phyloP scores from a whole-genome alignment of 148 eudicot species.

The Chenopodium quinoa region DNA sequence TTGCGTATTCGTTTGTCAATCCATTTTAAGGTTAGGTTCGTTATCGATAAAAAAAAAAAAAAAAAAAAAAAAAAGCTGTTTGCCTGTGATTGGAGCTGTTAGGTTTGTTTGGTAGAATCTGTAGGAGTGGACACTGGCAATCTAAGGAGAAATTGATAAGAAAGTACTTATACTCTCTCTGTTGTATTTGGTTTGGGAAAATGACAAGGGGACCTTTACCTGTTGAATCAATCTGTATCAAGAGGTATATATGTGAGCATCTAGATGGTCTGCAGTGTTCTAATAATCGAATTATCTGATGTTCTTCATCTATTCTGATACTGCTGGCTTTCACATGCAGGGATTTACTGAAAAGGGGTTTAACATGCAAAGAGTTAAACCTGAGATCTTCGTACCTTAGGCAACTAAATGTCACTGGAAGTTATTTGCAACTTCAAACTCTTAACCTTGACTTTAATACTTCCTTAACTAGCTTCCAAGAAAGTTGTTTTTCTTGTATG shows the following conservation, averaged over 20 bases:
- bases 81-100: not conserved
- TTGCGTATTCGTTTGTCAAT: no score
- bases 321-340: slow-evolving; percentile 29
- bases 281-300: not conserved
- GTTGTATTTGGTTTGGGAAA: not conserved
- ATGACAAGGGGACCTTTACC: not conserved
- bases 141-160: no score
- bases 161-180: no score
- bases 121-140: no score
- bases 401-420: slow-evolving; percentile 44
- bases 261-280: not conserved
- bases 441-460: slow-evolving; percentile 68
- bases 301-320: not conserved
- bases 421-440: slow-evolving; percentile 42
- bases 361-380: slow-evolving; percentile 45
- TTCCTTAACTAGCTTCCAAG: slow-evolving; percentile 47
- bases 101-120: not conserved
- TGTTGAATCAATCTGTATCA: not conserved
- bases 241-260: not conserved
- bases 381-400: slow-evolving; percentile 40
- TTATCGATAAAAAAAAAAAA: no score
- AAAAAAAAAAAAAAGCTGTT: no score
- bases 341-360: slow-evolving; percentile 43
- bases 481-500: slow-evolving; percentile 52
- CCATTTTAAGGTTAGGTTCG: not conserved